Evolutionary conservation across 306 rosid genomes (phyloP).

Genomic region (Citrullus mucosospermus): DNA sequence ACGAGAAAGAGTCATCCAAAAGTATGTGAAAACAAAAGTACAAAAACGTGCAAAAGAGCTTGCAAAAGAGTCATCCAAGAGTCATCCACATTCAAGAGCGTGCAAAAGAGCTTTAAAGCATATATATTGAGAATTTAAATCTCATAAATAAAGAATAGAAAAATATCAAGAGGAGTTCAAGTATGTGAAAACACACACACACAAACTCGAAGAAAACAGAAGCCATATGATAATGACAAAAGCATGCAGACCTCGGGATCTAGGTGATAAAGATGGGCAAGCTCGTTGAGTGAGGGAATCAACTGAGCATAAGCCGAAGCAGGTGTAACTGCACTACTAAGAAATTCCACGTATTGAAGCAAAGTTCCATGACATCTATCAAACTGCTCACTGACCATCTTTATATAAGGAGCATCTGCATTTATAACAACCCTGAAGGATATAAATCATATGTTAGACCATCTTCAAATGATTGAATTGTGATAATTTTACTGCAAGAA

Average conservation of each 20-base stretch:
- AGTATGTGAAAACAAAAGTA: background rate
- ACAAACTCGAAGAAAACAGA: background rate
- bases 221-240: background rate
- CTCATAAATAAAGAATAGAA: background rate
- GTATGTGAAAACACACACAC: background rate
- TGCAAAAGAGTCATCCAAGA: background rate
- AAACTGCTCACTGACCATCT: slow-evolving; percentile 94
- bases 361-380: slow-evolving; percentile 96
- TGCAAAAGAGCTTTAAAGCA: background rate
- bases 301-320: slow-evolving; percentile 63
- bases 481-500: background rate
- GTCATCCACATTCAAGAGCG: background rate
- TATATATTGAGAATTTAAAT: background rate
- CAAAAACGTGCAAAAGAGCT: background rate
- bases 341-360: slow-evolving; percentile 91
- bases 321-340: slow-evolving; percentile 74
- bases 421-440: slow-evolving; percentile 70
- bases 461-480: background rate
- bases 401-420: slow-evolving; percentile 89
- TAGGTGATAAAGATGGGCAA: slow-evolving; percentile 79
- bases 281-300: slow-evolving; percentile 76
- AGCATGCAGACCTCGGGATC: slow-evolving; percentile 70
- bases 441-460: background rate
- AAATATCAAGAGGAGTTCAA: background rate
- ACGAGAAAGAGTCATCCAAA: background rate